Evolutionary conservation across 306 rosid genomes (phyloP), one percentile per base, ranked within the genome.

Genomic region (Sindora glabra): DNA sequence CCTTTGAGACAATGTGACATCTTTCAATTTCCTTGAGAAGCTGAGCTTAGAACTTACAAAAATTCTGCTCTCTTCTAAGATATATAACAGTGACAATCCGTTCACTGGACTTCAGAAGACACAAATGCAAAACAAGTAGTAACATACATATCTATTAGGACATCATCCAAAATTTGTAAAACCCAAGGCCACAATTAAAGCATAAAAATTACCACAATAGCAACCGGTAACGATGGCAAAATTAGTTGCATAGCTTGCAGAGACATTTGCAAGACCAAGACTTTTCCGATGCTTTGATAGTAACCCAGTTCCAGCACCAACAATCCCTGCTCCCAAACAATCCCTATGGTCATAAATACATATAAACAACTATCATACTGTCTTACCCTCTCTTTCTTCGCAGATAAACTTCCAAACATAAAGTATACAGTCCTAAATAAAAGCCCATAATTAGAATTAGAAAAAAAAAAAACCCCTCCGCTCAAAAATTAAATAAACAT

Each of bases 251-350:
- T 89, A 89, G 53, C 78, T 84, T n/a, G 87, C 79, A 42, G 73
- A 70, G 60, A 76, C 77, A 9, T 71, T 72, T 5, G 85, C 77
- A 40, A 83, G 84, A 27, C 98, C 95, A 9, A 79, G 86, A 23
- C 68, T 66, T 73, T 72, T 86, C 22, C 95, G 74, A 75, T 92
- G 84, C 78, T 84, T 86, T 21, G 98, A 88, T 10, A 82, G 24
- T 59, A 83, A 63, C 15, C 96, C 98, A 63, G 66, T 68, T 83
- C 95, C 98, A 65, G 85, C 88, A 56, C 98, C 98, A 50, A 76
- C 61, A 79, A 86, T 33, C 56, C 95, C 98, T 84, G 83, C 65
- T 32, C 68, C 27, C 62, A 69, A 42, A 59, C 4, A 49, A 21
- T 49, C 68, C 29, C 33, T 58, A 26, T 46, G 45, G 24, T 37